phyloP scores from a whole-genome alignment of 2,329 filamentous ascomycete genomes.

The Ophioceras dolichostomum region DNA sequence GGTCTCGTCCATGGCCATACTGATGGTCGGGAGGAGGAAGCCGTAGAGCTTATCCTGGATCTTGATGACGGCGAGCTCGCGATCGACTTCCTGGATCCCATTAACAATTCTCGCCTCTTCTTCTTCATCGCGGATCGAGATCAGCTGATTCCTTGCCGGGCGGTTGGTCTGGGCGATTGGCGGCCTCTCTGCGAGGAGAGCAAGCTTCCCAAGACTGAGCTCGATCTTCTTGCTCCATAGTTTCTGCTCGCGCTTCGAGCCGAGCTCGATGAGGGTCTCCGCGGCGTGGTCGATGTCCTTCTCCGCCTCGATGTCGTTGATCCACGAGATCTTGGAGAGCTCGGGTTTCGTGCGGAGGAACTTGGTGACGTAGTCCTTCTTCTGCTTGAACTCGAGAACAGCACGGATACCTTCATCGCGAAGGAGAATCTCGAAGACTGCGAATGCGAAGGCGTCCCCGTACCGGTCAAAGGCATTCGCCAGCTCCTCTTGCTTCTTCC shows the following conservation, averaged over 20 bases:
- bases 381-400: conserved; percentile 62
- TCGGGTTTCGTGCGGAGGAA: conserved; percentile 64
- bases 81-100: conserved; percentile 35
- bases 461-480: conserved; percentile 48
- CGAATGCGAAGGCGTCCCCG: conserved; percentile 55
- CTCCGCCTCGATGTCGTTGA: conserved; percentile 77
- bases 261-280: conserved; percentile 56
- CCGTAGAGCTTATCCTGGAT: conserved; percentile 71
- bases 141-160: conserved; percentile 2
- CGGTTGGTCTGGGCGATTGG: conserved; percentile 17
- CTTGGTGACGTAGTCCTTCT: conserved; percentile 56
- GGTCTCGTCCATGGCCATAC: conserved; percentile 64
- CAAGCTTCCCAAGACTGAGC: conserved; percentile 77
- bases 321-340: conserved; percentile 78
- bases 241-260: conserved; percentile 59
- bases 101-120: conserved; percentile 6
- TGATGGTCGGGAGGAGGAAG: conserved; percentile 56
- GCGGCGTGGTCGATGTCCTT: conserved; percentile 64
- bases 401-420: conserved; percentile 50
- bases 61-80: conserved; percentile 54
- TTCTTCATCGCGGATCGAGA: conserved; percentile 6
- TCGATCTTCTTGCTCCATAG: conserved; percentile 92
- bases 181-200: conserved; percentile 47
- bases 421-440: conserved; percentile 71
- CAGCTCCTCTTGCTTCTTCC: conserved; percentile 34